phyloP scores from a whole-genome alignment of 1,139 yeast species.

The Yamadazyma membranifaciens region DNA sequence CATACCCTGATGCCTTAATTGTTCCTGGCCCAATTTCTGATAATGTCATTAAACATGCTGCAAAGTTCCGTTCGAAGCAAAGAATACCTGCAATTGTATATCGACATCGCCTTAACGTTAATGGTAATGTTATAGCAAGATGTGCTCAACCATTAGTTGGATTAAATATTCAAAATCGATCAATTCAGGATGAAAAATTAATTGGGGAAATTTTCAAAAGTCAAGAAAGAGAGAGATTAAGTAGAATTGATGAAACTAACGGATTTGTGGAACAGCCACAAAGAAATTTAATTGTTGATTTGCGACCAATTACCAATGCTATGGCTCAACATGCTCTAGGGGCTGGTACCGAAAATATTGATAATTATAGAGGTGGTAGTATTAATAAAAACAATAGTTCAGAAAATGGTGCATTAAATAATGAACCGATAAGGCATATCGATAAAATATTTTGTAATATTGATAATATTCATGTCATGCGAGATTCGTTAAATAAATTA shows the following conservation, averaged over 20 bases:
- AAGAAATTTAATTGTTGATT: slow-evolving; percentile 79
- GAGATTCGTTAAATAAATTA: slow-evolving; percentile 73
- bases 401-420: slow-evolving; percentile 4
- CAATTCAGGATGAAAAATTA: slow-evolving; percentile 87
- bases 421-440: slow-evolving; percentile 22
- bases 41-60: slow-evolving; percentile 77
- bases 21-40: slow-evolving; percentile 81
- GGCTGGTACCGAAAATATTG: slow-evolving; percentile 94
- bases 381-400: background rate
- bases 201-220: slow-evolving; percentile 67
- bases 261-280: slow-evolving; percentile 40
- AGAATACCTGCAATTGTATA: slow-evolving; percentile 84
- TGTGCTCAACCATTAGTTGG: slow-evolving; percentile 96
- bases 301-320: slow-evolving; percentile 91
- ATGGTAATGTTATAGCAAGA: slow-evolving; percentile 79
- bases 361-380: slow-evolving; percentile 56
- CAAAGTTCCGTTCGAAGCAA: slow-evolving; percentile 79
- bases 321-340: slow-evolving; percentile 96
- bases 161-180: slow-evolving; percentile 72
- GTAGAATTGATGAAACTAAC: slow-evolving; percentile 11
- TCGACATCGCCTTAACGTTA: slow-evolving; percentile 54
- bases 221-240: slow-evolving; percentile 34
- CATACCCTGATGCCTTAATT: slow-evolving; percentile 69
- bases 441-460: slow-evolving; percentile 81
- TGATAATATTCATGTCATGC: slow-evolving; percentile 93